phyloP scores from a whole-genome alignment of 2,329 filamentous ascomycete genomes.

The Cladosporium velox region DNA sequence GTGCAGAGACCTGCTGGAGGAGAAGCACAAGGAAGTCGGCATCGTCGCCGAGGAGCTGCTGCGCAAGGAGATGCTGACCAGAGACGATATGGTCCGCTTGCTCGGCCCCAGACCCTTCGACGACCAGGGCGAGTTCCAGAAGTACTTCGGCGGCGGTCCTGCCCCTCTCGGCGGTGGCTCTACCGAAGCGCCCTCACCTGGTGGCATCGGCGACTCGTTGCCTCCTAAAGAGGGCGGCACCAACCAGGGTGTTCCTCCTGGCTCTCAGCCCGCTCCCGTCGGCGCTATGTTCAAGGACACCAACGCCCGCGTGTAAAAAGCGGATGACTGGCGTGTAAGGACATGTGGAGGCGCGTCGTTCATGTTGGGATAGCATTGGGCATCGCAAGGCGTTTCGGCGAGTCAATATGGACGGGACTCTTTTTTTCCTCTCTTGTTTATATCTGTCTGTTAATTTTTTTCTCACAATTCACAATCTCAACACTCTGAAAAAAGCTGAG shows the following conservation, averaged over 20 bases:
- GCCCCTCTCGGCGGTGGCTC: slow-evolving; percentile 38
- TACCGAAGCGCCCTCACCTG: slow-evolving; percentile 39
- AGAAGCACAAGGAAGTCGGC: slow-evolving; percentile 86
- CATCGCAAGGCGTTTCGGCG: slow-evolving; percentile 20
- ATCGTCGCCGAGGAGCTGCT: slow-evolving; percentile 91
- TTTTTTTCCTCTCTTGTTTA: background rate
- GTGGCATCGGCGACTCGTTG: slow-evolving; percentile 21
- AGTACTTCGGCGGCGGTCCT: slow-evolving; percentile 71
- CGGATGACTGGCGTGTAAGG: background rate
- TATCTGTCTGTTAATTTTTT: background rate
- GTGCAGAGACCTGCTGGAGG: slow-evolving; percentile 77
- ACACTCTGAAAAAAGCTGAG: background rate
- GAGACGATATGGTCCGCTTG: slow-evolving; percentile 89
- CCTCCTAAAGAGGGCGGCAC: slow-evolving; percentile 17
- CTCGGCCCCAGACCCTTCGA: slow-evolving; percentile 82
- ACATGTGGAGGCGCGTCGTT: background rate
- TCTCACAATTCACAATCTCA: background rate
- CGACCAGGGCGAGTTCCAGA: slow-evolving; percentile 85
- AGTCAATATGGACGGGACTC: background rate
- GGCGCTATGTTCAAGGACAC: slow-evolving; percentile 19
- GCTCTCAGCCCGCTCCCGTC: slow-evolving; percentile 2
- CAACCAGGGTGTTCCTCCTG: slow-evolving; percentile 10
- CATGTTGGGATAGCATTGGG: slow-evolving; percentile 15
- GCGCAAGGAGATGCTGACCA: slow-evolving; percentile 83
- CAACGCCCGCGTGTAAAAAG: background rate